These are phyloP conservation scores for Geotrichum phurueaensis DNA, from an alignment of 1,139 yeast genomes.

Conservation along the genomic window DNA sequence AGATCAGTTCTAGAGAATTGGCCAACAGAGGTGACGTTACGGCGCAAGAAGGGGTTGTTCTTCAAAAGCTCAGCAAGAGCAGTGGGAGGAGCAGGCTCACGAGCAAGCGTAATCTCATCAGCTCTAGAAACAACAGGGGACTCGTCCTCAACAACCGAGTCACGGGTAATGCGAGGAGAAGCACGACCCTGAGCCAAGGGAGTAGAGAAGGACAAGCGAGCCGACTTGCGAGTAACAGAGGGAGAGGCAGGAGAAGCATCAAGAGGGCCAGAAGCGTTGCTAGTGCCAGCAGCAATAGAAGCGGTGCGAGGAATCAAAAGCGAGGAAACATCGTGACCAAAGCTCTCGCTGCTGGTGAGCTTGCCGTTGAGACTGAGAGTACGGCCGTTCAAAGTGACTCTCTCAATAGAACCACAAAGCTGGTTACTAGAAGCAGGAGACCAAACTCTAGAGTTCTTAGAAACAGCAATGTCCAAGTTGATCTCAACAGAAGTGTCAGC, in stretches of 20 bases:
- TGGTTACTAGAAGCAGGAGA: slow-evolving; percentile 46
- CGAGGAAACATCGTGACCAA: slow-evolving; percentile 45
- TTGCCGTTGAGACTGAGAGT: slow-evolving; percentile 83
- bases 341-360: slow-evolving; percentile 50
- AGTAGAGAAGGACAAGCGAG: slow-evolving; percentile 38
- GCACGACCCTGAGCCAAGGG: slow-evolving; percentile 6
- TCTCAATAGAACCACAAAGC: slow-evolving; percentile 75
- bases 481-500: slow-evolving; percentile 67
- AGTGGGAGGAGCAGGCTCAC: slow-evolving; percentile 64
- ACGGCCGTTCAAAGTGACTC: slow-evolving; percentile 73
- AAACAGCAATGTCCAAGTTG: slow-evolving; percentile 66
- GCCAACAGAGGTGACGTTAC: slow-evolving; percentile 80
- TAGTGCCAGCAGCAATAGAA: slow-evolving; percentile 17
- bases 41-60: slow-evolving; percentile 84
- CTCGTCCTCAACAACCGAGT: slow-evolving; percentile 32
- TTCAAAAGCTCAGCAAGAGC: slow-evolving; percentile 74
- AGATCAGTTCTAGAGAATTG: slow-evolving; percentile 82
- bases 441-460: slow-evolving; percentile 44
- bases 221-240: not conserved
- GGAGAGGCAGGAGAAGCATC: slow-evolving; percentile 20
- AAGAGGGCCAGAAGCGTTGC: slow-evolving; percentile 7
- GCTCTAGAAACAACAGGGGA: slow-evolving; percentile 37
- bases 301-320: slow-evolving; percentile 22
- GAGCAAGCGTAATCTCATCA: slow-evolving; percentile 22
- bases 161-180: slow-evolving; percentile 15